These are phyloP conservation scores for Aspergillus hancockii DNA, from an alignment of 495 filamentous ascomycete species.

Conservation along the genomic window DNA sequence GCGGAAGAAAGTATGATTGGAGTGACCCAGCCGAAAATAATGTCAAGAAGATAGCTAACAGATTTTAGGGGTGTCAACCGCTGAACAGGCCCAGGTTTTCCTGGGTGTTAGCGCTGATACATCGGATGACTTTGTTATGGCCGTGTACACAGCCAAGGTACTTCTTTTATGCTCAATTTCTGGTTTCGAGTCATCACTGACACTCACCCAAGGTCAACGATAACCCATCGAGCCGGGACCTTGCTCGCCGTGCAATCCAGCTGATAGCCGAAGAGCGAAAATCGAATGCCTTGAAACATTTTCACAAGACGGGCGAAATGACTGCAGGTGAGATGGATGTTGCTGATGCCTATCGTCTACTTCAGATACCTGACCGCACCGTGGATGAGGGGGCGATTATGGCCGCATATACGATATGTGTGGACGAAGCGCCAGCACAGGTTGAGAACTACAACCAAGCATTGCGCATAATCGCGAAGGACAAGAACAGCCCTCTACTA, in stretches of 20 bases:
- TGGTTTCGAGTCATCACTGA: constrained; percentile 2
- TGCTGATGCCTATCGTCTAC: constrained; percentile 55
- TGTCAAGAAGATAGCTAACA: constrained; percentile 1
- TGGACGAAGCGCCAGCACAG: constrained; percentile 51
- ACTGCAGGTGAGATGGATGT: constrained; percentile 57
- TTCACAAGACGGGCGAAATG: constrained; percentile 55
- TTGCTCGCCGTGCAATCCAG: constrained; percentile 54
- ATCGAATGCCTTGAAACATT: constrained; percentile 54
- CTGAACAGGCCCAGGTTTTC: constrained; percentile 61
- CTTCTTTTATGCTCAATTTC: neutral
- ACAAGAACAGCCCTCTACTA: constrained; percentile 46
- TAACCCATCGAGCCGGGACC: constrained; percentile 45
- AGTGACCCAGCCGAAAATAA: neutral
- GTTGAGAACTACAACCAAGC: constrained; percentile 49
- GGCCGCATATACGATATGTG: constrained; percentile 50
- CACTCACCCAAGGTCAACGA: constrained; percentile 41
- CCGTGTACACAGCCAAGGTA: constrained; percentile 61
- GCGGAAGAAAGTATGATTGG: constrained; percentile 52
- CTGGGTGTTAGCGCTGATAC: constrained; percentile 53
- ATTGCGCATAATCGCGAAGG: constrained; percentile 50
- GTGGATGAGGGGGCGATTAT: constrained; percentile 52
- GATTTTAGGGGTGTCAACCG: constrained; percentile 52
- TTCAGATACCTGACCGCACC: constrained; percentile 56
- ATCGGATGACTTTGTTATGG: constrained; percentile 59
- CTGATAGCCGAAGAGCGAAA: constrained; percentile 58